phyloP scores from a whole-genome alignment of 1,284 basidiomycete genomes.

The Somion occarium region DNA sequence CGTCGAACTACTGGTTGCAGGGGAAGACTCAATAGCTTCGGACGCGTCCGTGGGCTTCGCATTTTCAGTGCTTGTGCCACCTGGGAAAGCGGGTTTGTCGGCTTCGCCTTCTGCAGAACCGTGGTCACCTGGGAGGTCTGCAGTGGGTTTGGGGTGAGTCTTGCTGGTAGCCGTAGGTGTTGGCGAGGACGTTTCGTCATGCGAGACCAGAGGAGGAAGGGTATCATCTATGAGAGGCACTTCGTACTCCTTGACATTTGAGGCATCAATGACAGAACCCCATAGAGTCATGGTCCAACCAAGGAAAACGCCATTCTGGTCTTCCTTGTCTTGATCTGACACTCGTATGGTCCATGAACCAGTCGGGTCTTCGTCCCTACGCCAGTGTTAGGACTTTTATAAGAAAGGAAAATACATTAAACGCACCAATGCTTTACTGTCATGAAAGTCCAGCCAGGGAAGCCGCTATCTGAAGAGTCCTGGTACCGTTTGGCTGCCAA shows the following conservation, averaged over 20 bases:
- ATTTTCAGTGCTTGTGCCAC: constrained; percentile 13
- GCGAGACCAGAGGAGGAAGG: constrained; percentile 41
- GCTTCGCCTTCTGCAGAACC: constrained; percentile 67
- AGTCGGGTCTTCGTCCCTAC: constrained; percentile 89
- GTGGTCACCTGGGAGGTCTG: constrained; percentile 83
- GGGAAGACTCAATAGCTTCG: constrained; percentile 24
- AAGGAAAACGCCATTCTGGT: constrained; percentile 74
- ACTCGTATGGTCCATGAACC: constrained; percentile 91
- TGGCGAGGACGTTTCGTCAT: constrained; percentile 26
- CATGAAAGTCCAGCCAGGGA: constrained; percentile 97
- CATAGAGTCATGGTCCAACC: constrained; percentile 94
- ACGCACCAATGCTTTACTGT: constrained; percentile 94
- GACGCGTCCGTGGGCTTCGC: constrained; percentile 23
- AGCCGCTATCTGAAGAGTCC: constrained; percentile 73
- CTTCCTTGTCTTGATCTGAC: constrained; percentile 62
- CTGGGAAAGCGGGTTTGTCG: constrained; percentile 56
- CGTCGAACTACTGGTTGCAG: constrained; percentile 26
- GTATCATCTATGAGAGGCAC: constrained; percentile 52
- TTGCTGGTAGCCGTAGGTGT: constrained; percentile 46
- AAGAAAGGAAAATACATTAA: not conserved
- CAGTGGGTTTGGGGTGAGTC: constrained; percentile 81
- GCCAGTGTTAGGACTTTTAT: constrained; percentile 13
- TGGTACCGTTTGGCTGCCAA: constrained; percentile 70
- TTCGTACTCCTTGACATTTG: constrained; percentile 62
- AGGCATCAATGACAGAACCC: constrained; percentile 83